Percentiles rank a stretch among this genome's conserved stretches.
Conservation (phyloP, 495 filamentous ascomycete genomes). For the Saxophila tyrrhenica region DNA sequence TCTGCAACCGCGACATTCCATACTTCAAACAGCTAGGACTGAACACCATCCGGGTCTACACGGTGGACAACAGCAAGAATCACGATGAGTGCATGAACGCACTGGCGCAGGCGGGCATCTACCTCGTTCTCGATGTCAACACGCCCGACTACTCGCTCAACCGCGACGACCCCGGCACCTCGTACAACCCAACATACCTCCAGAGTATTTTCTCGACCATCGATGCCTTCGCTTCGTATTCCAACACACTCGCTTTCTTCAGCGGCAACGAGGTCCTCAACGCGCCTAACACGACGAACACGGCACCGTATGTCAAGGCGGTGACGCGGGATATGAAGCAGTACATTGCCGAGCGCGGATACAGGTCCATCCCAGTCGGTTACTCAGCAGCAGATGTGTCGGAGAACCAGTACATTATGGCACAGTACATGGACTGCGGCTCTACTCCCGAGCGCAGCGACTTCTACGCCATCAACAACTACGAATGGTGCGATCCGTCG, state of each 20-base stretch:
- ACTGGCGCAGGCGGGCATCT: constrained; percentile 49
- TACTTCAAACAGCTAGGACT: constrained; percentile 74
- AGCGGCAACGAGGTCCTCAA: constrained; percentile 98
- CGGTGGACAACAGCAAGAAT: constrained; percentile 71
- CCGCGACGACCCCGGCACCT: constrained; percentile 54
- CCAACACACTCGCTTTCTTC: constrained; percentile 87
- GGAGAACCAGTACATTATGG: constrained; percentile 75
- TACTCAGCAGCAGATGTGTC: constrained; percentile 86
- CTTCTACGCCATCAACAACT: constrained; percentile 97
- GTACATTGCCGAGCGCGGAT: constrained; percentile 61
- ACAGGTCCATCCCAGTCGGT: constrained; percentile 75
- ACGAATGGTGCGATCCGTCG: constrained; percentile 77
- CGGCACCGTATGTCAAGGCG: constrained; percentile 84
- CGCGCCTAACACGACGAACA: constrained; percentile 55
- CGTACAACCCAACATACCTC: constrained; percentile 85
- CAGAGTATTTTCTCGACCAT: constrained; percentile 89
- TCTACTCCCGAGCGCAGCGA: constrained; percentile 71
- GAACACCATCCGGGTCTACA: constrained; percentile 89
- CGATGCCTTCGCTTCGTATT: constrained; percentile 74
- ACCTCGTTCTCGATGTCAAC: constrained; percentile 78
- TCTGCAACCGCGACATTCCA: constrained; percentile 54
- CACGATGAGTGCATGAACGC: constrained; percentile 47
- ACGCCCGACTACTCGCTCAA: constrained; percentile 72
- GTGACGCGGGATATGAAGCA: constrained; percentile 79
- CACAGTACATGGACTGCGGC: constrained; percentile 90